These are phyloP conservation scores for Lecanicillium sp. DNA, from an alignment of 2,329 filamentous ascomycete species.

Conservation along the genomic window DNA sequence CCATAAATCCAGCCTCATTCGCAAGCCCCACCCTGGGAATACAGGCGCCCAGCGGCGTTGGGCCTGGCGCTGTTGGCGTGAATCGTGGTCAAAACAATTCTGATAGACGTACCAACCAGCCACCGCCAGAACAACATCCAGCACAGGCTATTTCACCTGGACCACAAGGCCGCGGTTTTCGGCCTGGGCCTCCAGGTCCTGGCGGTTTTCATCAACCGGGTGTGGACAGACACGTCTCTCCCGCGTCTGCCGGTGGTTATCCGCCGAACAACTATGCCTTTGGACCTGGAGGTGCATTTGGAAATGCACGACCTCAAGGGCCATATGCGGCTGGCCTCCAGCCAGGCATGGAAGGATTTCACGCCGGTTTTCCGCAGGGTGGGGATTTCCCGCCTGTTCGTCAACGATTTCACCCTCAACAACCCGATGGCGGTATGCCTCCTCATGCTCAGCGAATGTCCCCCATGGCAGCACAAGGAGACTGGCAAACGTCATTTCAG, in stretches of 20 bases:
- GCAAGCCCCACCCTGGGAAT: slow-evolving; percentile 68
- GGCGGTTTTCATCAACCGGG: slow-evolving; percentile 29
- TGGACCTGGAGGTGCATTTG: slow-evolving; percentile 22
- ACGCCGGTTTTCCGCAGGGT: slow-evolving; percentile 24
- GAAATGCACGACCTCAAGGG: slow-evolving; percentile 18
- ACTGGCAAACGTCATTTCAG: slow-evolving; percentile 60
- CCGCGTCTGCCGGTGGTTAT: slow-evolving; percentile 27
- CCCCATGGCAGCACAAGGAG: slow-evolving; percentile 37
- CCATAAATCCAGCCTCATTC: slow-evolving; percentile 95
- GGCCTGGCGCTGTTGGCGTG: slow-evolving; percentile 56
- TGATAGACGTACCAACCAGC: slow-evolving; percentile 39
- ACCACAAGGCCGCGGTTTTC: slow-evolving; percentile 28
- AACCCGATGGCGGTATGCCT: slow-evolving; percentile 24
- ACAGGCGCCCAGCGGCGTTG: slow-evolving; percentile 59
- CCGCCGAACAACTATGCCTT: slow-evolving; percentile 28
- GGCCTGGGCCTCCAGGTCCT: slow-evolving; percentile 13
- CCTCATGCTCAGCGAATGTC: slow-evolving; percentile 30
- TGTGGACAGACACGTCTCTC: slow-evolving; percentile 31
- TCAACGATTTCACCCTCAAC: slow-evolving; percentile 35
- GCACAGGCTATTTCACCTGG: slow-evolving; percentile 5
- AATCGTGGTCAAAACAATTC: slow-evolving; percentile 31
- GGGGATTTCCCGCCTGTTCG: slow-evolving; percentile 39
- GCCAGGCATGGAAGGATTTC: slow-evolving; percentile 21
- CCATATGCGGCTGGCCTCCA: slow-evolving; percentile 21
- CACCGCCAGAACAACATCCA: slow-evolving; percentile 23